phyloP scores from a whole-genome alignment of 495 filamentous ascomycete species.

The Astrocystis sublimbata region DNA sequence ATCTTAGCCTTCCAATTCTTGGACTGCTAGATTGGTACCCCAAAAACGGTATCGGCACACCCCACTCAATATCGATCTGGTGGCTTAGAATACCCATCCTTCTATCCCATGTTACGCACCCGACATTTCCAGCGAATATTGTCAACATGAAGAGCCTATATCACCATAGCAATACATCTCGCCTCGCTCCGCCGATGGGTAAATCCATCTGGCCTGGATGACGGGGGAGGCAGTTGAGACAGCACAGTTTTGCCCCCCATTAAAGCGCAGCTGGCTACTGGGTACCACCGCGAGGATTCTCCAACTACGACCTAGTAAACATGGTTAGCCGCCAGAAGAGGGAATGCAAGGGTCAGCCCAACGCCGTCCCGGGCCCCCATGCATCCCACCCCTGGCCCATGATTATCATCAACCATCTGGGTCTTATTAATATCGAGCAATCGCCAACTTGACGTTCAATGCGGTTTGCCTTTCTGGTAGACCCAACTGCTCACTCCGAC shows the following conservation, averaged over 20 bases:
- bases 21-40: constrained; percentile 24
- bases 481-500: constrained; percentile 5
- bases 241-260: constrained; percentile 10
- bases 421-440: constrained; percentile 23
- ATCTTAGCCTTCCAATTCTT: constrained; percentile 14
- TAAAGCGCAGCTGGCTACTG: constrained; percentile 15
- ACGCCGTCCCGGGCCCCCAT: constrained; percentile 23
- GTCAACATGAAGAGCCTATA: background rate
- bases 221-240: constrained; percentile 8
- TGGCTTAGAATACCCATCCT: constrained; percentile 16
- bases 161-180: background rate
- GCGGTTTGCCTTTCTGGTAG: constrained; percentile 6
- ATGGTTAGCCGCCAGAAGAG: constrained; percentile 20
- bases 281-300: constrained; percentile 19
- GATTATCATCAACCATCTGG: constrained; percentile 20
- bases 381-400: constrained; percentile 21
- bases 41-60: constrained; percentile 32
- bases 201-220: background rate
- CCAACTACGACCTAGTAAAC: too few species aligned
- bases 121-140: constrained; percentile 2
- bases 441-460: constrained; percentile 16
- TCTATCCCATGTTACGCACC: constrained; percentile 10
- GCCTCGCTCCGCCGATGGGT: background rate
- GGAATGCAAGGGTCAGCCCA: constrained; percentile 23
- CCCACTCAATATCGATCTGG: constrained; percentile 20